Base-by-base conservation (phyloP, 1,284 basidiomycete species). In the Apiotrichum mycotoxinovorans region DNA sequence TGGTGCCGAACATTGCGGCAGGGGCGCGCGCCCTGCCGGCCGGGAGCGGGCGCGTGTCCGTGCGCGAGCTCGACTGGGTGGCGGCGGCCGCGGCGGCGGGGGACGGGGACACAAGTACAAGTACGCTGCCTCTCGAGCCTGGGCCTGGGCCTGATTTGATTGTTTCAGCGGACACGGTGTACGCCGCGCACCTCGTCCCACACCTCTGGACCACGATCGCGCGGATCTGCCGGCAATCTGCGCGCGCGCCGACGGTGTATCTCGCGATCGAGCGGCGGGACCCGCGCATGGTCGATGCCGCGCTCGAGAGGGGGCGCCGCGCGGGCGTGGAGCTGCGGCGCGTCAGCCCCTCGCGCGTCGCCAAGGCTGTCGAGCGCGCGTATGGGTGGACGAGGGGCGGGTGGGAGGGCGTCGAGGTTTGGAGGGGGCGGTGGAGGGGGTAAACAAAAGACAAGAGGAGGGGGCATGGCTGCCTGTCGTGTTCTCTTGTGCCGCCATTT, bases 111-210 rank as follows among this genome's bases (percentile, higher is more conserved):
- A n/a, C n/a, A n/a, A n/a, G n/a, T n/a, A n/a, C n/a, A n/a, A 30
- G 7, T 12, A 7, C 30, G 5, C 30, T 30, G 30, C 30, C 30
- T 12, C 30, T 12, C 30, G 7, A 30, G 12, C 30, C 30, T 30
- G 5, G 30, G 30, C 30, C 30, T 30, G 7, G 30, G 30, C 30
- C 30, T 77, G 87, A 93, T 75, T 80, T 92, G 59, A 85, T 95
- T 62, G 73, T 90, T 55, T 86, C 89, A 18, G 86, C 91, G 55
- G 92, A 96, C 75, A 94, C 92, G 0, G 78, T 94, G 52, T 95
- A 93, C 73, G 75, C 81, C 30, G 71, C 81, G 1, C 77, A 81
- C 10, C 84, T 94, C 50, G 75, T 87, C 30, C 70, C 80, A 18
- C 88, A 88, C 0, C 83, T 95, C 46, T 81, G 92, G 44, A 81